phyloP scores from a whole-genome alignment of 2,329 filamentous ascomycete genomes.

The Westerdykella ornata region DNA sequence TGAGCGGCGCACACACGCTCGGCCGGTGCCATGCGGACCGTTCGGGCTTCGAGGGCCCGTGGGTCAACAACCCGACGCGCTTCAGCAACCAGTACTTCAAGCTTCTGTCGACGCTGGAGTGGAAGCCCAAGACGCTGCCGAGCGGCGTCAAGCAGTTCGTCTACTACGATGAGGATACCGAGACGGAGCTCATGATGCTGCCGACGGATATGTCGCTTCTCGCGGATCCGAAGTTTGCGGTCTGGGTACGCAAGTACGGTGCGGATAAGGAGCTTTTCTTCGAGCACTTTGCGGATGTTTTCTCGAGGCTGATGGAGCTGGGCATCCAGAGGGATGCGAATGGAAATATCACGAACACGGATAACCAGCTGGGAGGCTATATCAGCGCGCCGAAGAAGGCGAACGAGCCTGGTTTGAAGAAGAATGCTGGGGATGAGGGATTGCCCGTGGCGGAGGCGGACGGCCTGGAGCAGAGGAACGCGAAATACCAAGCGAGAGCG shows the following conservation, averaged over 20 bases:
- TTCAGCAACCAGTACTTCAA: constrained; percentile 93
- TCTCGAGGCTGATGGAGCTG: constrained; percentile 82
- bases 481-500: not conserved
- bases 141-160: constrained; percentile 76
- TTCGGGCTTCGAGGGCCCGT: constrained; percentile 82
- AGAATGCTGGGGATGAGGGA: not conserved
- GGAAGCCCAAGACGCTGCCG: constrained; percentile 89
- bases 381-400: constrained; percentile 53
- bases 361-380: constrained; percentile 54
- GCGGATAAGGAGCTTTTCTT: constrained; percentile 90
- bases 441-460: not conserved
- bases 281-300: constrained; percentile 76
- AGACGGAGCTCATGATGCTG: constrained; percentile 93
- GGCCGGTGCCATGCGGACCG: constrained; percentile 87
- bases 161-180: constrained; percentile 75
- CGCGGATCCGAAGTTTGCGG: constrained; percentile 79
- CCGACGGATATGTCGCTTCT: constrained; percentile 83
- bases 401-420: constrained; percentile 16
- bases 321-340: constrained; percentile 63
- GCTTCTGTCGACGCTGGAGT: constrained; percentile 84
- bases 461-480: not conserved
- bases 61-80: constrained; percentile 67
- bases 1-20: constrained; percentile 73
- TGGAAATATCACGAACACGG: constrained; percentile 50
- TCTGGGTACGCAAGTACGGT: constrained; percentile 77